Evolutionary conservation across 2,329 filamentous ascomycete species (phyloP), one percentile per base, ranked within the genome.

Genomic region (Aspergillus amoenus): DNA sequence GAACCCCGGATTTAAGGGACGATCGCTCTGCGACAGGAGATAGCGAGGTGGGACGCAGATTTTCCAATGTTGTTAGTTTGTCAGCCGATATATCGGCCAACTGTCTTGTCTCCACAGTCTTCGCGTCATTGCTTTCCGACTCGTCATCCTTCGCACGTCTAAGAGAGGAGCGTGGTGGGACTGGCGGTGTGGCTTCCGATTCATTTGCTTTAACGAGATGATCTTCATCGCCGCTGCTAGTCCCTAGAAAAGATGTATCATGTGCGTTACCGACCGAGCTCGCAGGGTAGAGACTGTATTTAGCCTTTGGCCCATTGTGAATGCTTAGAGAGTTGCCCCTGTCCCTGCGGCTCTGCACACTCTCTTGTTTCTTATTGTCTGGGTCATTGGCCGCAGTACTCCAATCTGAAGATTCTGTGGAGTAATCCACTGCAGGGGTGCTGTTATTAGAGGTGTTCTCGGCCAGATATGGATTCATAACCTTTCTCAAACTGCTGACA

Each of bases 381-480:
- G 57, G 45, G 39, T 62, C 54, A n/a, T 61, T 57, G n/a, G 56
- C 50, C 15, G 51, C 56, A 41, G 55, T 54, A 27, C 64, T 63
- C 48, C 64, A 64, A 45, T 63, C 63, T 18, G 61, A 59, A 24
- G 60, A 57, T 51, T 70, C 65, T 41, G 68, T 68, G 30, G 58
- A 56, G 48, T 65, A 59, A 54, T 55, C 53, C 18, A 61, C 59
- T 37, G 50, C 62, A 12, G 68, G 63, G 17, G 39, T 51, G 22
- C 50, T 50, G 24, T 43, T 42, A 15, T 55, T 52, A 21, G 63
- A 56, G 18, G 41, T 55, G 34, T 65, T 61, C n/a, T 74, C 71
- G 5, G 64, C 68, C 15, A 96, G 77, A 71, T 91, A 97, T 6
- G 90, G 91, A 74, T 88, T 89, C 91, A 96, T 96, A 52, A 90